A percentile compares a stretch with the other conserved stretches of the same genome.
These are phyloP conservation scores for Cicer bijugum DNA, from an alignment of 306 rosid genomes.

Conservation along the genomic window DNA sequence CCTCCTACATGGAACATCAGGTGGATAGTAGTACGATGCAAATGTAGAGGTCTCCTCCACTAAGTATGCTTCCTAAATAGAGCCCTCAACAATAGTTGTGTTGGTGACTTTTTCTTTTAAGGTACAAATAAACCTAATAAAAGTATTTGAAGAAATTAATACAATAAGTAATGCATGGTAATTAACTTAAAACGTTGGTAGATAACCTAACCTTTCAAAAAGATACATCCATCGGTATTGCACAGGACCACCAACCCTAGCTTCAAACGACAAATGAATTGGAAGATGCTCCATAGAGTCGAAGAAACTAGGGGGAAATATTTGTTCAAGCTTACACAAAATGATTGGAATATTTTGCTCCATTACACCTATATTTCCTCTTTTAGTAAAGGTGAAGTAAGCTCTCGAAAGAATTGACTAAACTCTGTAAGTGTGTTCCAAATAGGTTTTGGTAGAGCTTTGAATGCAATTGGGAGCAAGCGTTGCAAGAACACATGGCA, in stretches of 20 bases:
- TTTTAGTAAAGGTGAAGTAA: not conserved
- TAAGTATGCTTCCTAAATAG: not conserved
- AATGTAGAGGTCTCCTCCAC: slow-evolving; percentile 7
- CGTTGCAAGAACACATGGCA: not conserved
- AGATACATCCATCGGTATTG: not conserved
- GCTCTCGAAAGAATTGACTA: not conserved
- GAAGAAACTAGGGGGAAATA: not conserved
- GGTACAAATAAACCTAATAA: not conserved
- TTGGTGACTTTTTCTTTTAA: not conserved
- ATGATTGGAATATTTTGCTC: not conserved
- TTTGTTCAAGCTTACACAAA: not conserved
- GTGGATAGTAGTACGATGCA: slow-evolving; percentile 21
- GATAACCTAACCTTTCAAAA: not conserved
- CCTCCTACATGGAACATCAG: not conserved
- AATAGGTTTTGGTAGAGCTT: not conserved
- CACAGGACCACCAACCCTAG: not conserved
- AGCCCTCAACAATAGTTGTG: not conserved
- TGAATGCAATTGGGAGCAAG: not conserved
- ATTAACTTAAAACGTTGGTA: not conserved
- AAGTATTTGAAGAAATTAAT: too few species aligned
- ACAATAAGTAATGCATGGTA: too few species aligned
- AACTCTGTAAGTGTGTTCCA: not conserved
- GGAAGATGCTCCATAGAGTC: not conserved
- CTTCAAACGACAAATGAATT: not conserved
- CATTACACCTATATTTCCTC: not conserved